phyloP scores from a whole-genome alignment of 2,329 filamentous ascomycete species.

The Cladosporium cucumerinum region DNA sequence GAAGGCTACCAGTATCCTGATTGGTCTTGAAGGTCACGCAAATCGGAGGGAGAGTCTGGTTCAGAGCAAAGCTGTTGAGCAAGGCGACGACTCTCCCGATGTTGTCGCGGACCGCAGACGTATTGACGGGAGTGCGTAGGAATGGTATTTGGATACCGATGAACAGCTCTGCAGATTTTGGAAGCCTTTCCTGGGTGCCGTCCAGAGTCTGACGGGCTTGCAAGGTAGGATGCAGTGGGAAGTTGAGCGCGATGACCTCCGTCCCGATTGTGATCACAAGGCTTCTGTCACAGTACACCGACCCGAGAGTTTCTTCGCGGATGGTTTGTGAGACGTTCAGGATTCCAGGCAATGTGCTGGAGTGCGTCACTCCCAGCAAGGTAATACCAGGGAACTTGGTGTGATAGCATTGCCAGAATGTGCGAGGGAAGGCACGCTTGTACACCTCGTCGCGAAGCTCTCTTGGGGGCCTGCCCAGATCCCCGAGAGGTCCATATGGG shows the following conservation, averaged over 20 bases:
- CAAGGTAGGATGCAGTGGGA: background rate
- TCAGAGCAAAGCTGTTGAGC: background rate
- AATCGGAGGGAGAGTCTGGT: background rate
- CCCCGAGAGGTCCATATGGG: background rate
- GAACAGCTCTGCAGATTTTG: background rate
- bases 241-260: background rate
- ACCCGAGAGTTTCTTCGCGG: background rate
- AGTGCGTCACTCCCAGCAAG: background rate
- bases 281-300: background rate
- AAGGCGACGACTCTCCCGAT: background rate
- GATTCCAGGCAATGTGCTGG: background rate
- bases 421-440: background rate
- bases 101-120: background rate
- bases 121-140: background rate
- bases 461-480: background rate
- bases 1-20: background rate
- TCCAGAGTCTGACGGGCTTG: background rate
- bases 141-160: background rate
- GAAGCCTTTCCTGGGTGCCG: background rate
- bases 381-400: background rate
- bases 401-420: constrained; percentile 5
- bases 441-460: background rate
- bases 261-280: background rate
- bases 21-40: constrained; percentile 1
- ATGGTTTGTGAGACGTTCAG: background rate